These are phyloP conservation scores for Trifolium fragiferum DNA, from an alignment of 306 rosid genomes.

Conservation along the genomic window DNA sequence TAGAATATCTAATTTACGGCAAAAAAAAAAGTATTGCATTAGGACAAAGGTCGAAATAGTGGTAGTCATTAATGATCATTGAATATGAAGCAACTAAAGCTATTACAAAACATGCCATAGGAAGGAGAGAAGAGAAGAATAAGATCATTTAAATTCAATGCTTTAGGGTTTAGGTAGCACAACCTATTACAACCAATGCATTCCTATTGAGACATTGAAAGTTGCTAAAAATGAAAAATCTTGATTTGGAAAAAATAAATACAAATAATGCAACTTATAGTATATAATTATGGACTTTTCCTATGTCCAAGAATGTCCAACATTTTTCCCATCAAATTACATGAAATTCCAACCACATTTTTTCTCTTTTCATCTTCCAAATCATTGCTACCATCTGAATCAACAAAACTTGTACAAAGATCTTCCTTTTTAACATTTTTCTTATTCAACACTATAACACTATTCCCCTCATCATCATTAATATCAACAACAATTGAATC, in stretches of 20 bases:
- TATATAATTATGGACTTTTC: slow-evolving; percentile 21
- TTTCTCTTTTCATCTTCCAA: slow-evolving; percentile 1
- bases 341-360: background rate
- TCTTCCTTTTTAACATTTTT: slow-evolving; percentile 14
- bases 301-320: slow-evolving; percentile 19
- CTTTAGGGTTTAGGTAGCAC: no score
- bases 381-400: background rate
- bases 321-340: slow-evolving; percentile 41
- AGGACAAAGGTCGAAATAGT: no score
- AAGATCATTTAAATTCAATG: background rate
- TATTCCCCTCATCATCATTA: slow-evolving; percentile 64
- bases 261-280: background rate
- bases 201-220: no score
- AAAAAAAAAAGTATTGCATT: no score
- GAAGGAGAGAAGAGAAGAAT: no score
- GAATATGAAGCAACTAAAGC: no score
- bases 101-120: no score
- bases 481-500: slow-evolving; percentile 69
- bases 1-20: no score
- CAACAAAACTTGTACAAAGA: background rate
- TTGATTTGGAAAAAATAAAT: background rate
- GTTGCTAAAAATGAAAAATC: background rate
- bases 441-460: slow-evolving; percentile 61
- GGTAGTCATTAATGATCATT: no score
- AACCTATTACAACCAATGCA: no score